Conservation (phyloP, 2,329 filamentous ascomycete species). For the Fonsecaea pedrosoi region DNA sequence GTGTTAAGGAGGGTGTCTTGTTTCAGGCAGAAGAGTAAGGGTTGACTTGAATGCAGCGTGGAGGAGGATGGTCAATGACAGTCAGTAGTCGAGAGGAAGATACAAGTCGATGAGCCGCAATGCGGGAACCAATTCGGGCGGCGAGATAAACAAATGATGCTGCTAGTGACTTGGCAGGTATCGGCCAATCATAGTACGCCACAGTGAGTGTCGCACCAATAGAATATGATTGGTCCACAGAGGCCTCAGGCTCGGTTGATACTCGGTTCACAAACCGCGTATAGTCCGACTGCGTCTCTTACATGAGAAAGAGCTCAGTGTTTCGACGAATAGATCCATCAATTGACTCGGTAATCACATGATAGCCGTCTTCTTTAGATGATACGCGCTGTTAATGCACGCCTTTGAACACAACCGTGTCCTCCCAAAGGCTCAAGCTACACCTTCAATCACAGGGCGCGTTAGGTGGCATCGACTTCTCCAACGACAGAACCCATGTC, state of each 20-base stretch:
- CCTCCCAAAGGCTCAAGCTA: not conserved
- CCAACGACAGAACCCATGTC: not conserved
- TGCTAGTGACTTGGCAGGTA: not conserved
- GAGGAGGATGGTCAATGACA: not conserved
- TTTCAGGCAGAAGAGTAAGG: not conserved
- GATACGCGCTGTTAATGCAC: not conserved
- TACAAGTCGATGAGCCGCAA: not conserved
- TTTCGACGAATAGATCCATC: not conserved
- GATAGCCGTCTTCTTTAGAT: not conserved
- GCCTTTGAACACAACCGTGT: not conserved
- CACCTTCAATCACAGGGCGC: not conserved
- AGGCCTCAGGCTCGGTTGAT: too few species aligned
- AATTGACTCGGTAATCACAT: not conserved
- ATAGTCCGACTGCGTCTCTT: not conserved
- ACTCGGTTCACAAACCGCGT: not conserved
- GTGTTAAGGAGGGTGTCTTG: not conserved
- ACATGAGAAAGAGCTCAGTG: not conserved
- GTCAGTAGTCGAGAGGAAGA: not conserved
- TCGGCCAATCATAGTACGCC: not conserved
- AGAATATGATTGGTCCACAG: not conserved
- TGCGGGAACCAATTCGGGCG: constrained; percentile 2
- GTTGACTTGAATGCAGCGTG: not conserved
- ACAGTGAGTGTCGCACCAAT: too few species aligned
- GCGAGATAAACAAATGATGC: constrained; percentile 1
- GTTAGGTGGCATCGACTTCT: not conserved